phyloP scores from a whole-genome alignment of 495 filamentous ascomycete genomes.

The Penicillium angulare region DNA sequence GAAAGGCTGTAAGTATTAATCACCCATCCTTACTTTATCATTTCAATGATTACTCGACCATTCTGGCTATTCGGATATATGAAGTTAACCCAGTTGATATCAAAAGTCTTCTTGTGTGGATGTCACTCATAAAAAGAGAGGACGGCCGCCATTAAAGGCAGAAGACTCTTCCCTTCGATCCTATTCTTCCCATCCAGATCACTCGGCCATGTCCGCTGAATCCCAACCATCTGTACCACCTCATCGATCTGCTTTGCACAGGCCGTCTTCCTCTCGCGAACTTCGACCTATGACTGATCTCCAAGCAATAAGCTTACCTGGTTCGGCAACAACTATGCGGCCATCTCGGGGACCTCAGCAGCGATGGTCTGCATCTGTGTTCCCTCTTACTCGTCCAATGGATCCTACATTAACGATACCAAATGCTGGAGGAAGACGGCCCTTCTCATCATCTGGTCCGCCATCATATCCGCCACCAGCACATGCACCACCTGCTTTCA shows the following conservation, averaged over 20 bases:
- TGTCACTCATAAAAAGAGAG: conserved; percentile 95
- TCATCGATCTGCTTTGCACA: conserved; percentile 33
- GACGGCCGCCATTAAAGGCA: conserved; percentile 86
- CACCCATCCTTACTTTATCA: background rate
- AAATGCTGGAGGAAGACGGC: conserved; percentile 27
- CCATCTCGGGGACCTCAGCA: conserved; percentile 28
- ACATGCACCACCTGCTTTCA: conserved; percentile 30
- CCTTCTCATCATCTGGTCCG: conserved; percentile 42
- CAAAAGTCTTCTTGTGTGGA: conserved; percentile 81
- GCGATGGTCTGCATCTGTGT: conserved; percentile 38
- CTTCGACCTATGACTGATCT: conserved; percentile 47
- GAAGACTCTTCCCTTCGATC: conserved; percentile 55
- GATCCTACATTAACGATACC: conserved; percentile 30
- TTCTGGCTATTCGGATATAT: background rate
- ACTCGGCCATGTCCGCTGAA: conserved; percentile 24
- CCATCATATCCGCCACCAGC: conserved; percentile 24
- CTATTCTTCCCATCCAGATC: conserved; percentile 34
- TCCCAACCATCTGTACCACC: conserved; percentile 22
- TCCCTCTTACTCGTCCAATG: conserved; percentile 33
- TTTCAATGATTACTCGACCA: no score
- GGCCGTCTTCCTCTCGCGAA: conserved; percentile 44
- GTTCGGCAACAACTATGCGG: conserved; percentile 20
- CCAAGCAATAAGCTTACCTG: conserved; percentile 20
- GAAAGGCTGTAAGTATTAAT: conserved; percentile 59
- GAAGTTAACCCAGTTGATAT: background rate